phyloP scores from a whole-genome alignment of 306 rosid species.

The Gastrolobium villosum region DNA sequence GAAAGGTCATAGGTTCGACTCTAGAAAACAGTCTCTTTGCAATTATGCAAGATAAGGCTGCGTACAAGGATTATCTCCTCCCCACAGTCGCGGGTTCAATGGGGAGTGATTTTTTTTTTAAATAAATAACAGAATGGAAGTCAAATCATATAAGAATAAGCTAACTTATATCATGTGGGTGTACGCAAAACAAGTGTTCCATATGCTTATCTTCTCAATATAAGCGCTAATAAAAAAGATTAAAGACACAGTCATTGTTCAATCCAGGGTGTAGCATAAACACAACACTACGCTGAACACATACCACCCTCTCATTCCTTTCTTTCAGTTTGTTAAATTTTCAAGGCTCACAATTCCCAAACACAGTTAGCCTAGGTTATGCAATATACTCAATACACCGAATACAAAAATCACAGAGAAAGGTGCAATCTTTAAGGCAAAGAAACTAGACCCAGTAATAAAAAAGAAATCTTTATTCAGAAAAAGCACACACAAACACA shows the following conservation, averaged over 20 bases:
- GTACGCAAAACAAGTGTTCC: not conserved
- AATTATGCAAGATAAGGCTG: too few species aligned
- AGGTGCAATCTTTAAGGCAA: not conserved
- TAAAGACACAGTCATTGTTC: not conserved
- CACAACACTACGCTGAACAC: not conserved
- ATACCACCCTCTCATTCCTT: not conserved
- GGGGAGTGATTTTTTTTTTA: too few species aligned
- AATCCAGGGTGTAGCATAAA: not conserved
- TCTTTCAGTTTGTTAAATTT: not conserved
- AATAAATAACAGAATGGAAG: too few species aligned
- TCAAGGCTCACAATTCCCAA: not conserved
- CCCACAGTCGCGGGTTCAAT: too few species aligned
- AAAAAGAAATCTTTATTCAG: not conserved
- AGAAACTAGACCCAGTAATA: not conserved
- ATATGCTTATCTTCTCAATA: not conserved
- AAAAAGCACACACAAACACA: constrained; percentile 31
- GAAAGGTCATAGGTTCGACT: too few species aligned
- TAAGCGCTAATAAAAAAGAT: not conserved
- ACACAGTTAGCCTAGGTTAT: constrained; percentile 2
- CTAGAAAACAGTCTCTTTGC: too few species aligned
- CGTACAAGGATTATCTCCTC: too few species aligned
- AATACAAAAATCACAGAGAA: constrained; percentile 1
- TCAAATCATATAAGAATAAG: too few species aligned
- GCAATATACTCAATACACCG: not conserved
- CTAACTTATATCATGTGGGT: too few species aligned